Evolutionary conservation across 208 protist species (phyloP), one percentile per base, ranked within the genome.

Genomic region (Crithidia sp.): DNA sequence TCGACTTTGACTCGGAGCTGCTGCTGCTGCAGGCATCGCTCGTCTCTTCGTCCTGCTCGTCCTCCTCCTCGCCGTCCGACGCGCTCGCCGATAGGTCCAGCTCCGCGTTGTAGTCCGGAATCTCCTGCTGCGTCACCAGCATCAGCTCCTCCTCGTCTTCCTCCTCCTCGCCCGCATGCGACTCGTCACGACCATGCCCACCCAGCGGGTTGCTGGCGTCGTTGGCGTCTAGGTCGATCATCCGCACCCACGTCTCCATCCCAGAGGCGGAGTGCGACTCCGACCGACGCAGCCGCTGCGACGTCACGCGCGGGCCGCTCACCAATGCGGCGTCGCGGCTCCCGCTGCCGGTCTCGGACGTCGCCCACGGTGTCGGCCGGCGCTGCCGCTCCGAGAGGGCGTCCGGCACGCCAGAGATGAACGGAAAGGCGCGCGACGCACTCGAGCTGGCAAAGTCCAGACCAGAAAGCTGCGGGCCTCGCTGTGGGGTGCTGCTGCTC

Each of bases 71-170:
- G 7, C 3, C 49, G 8, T 66, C 75, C 47, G 65, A 40, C 2
- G 62, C 45, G 62, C 59, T 74, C 2, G 10, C 69, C 6, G 60
- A 60, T 3, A 45, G 57, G 40, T 43, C 56, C 28, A 45, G 39
- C 39, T 63, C 37, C 14, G 16, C 53, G 7, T 53, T 59, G 67
- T 81, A 79, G 40, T 88, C 77, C 2, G 87, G 87, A 4, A 92
- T 67, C 40, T 72, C 74, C 59, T 90, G 88, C 67, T 93, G 88
- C 13, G 88, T 93, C 41, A 93, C 81, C 59, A 93, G 84, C 63
- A 93, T 82, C 28, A 75, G 43, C 17, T 76, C 62, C 12, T 62
- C n/a, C 9, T 49, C 76, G 16, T 56, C 67, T 5, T 45, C 50
- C 39, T 2, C 61, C 39, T 55, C 62, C 7, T 44, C 43, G 47